Percentiles rank a stretch among this genome's conserved stretches.
These are phyloP conservation scores for Colletotrichum falcatum DNA, from an alignment of 2,329 filamentous ascomycete species.

Conservation along the genomic window DNA sequence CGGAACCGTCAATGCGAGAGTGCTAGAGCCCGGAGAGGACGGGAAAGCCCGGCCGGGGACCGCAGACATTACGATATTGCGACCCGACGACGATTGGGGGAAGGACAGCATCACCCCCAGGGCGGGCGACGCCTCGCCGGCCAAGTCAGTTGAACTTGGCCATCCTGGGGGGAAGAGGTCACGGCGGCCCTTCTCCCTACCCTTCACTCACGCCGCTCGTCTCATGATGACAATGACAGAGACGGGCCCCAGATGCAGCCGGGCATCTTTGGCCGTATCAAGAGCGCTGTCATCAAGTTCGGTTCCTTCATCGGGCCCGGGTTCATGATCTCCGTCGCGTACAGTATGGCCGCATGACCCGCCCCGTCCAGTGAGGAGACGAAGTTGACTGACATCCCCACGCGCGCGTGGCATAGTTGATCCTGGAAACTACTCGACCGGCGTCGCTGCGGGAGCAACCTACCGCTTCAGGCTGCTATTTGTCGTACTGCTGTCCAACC, in stretches of 20 bases:
- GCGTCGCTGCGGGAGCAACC: constrained; percentile 74
- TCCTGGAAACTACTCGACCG: constrained; percentile 77
- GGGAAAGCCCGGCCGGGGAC: neutral
- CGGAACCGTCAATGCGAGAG: constrained; percentile 53
- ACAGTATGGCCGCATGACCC: constrained; percentile 55
- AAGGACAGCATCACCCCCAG: neutral
- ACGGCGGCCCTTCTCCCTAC: constrained; percentile 32
- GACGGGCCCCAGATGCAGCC: neutral
- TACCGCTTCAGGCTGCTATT: constrained; percentile 76
- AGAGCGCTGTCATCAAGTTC: constrained; percentile 58
- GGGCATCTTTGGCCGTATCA: constrained; percentile 26
- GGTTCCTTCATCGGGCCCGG: constrained; percentile 73
- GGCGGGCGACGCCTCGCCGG: constrained; percentile 12
- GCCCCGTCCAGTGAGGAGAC: neutral
- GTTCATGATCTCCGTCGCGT: constrained; percentile 72
- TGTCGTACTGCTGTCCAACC: constrained; percentile 75
- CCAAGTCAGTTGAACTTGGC: constrained; percentile 33
- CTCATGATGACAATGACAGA: neutral
- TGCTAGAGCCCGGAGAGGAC: constrained; percentile 3
- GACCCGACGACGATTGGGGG: neutral
- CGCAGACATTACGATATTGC: constrained; percentile 17
- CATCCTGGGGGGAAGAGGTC: constrained; percentile 36
- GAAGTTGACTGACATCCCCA: neutral
- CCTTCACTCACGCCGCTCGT: constrained; percentile 14
- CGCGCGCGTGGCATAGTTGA: constrained; percentile 55